Evolutionary conservation across 164 flowering plant species (phyloP), one percentile per base, ranked within the genome.

Genomic region (Vitis rupestris): DNA sequence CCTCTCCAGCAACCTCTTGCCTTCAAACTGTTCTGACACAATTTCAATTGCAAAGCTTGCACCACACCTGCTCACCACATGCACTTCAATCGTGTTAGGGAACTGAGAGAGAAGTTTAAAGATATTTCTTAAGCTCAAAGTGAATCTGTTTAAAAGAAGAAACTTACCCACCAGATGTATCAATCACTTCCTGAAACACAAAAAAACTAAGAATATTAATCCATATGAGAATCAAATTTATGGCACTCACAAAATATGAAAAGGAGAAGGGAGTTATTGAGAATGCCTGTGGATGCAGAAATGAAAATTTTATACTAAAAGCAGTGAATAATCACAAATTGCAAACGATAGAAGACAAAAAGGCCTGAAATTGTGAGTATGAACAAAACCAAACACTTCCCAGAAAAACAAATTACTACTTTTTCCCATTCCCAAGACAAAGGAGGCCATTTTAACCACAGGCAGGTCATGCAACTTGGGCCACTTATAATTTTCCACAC

Each of bases 91-190:
- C 23, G 11, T 17, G 1, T 12, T 4, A 23, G 15, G n/a, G 37
- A 54, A 19, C 4, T 29, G 4, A 4, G 13, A 44, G 10, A 44
- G 10, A 16, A 50, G 27, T 11, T 9, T 13, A 50, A 61, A 70
- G 17, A 16, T 10, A 57, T 2, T 54, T 54, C 1, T 61, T 37
- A 19, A 53, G 52, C 44, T 65, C 16, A 51, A 17, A 52, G 4
- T 1, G 58, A 8, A 8, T 12, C 12, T 49, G 51, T 11, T 17
- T 44, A 8, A 1, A 19, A 54, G 44, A 69, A 56, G 66, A 31
- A 57, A 79, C 92, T 85, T 82, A 94, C 99, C 99, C 99, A 73
- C 97, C 99, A 64, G 97, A 94, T 17, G 94, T 90, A 75, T 94
- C 99, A 10, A 83, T 71, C 51, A 92, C 93, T 76, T 86, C 97